A percentile compares a stretch with the other conserved stretches of the same genome.
Evolutionary conservation across 1,139 yeast species (phyloP).

Genomic region (Suhomyces yuchorum): DNA sequence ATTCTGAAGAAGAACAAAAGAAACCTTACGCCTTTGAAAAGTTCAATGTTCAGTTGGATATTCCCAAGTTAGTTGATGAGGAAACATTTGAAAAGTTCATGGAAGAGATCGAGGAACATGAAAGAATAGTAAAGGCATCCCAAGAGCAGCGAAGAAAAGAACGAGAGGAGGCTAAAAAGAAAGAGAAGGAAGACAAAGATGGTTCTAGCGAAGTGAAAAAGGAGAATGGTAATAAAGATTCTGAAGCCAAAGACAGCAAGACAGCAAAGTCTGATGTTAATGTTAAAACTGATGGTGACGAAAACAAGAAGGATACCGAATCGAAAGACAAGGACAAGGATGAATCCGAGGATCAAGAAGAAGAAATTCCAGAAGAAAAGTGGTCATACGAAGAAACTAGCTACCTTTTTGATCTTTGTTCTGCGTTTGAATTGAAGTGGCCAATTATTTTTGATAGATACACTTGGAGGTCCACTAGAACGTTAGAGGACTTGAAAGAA

Average conservation of each 20-base stretch:
- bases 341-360: conserved; percentile 4
- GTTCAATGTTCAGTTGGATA: conserved; percentile 66
- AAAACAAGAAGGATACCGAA: conserved; percentile 6
- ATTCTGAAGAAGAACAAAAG: conserved; percentile 40
- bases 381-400: conserved; percentile 84
- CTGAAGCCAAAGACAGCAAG: conserved; percentile 10
- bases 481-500: conserved; percentile 78
- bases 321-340: conserved; percentile 6
- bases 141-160: conserved; percentile 28
- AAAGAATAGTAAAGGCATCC: conserved; percentile 20
- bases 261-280: conserved; percentile 7
- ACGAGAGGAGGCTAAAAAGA: conserved; percentile 18
- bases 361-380: conserved; percentile 15
- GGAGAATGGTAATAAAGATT: background rate
- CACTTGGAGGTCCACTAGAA: conserved; percentile 38
- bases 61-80: conserved; percentile 70
- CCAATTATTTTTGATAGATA: conserved; percentile 79
- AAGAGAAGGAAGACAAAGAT: conserved; percentile 18
- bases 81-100: conserved; percentile 59
- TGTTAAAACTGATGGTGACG: conserved; percentile 1
- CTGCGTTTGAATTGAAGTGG: conserved; percentile 84
- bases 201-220: conserved; percentile 15
- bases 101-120: conserved; percentile 41
- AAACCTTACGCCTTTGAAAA: conserved; percentile 74
- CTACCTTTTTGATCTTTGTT: conserved; percentile 71